These are phyloP conservation scores for Wickerhamiella australiensis DNA, from an alignment of 805 yeast genomes.

Conservation along the genomic window DNA sequence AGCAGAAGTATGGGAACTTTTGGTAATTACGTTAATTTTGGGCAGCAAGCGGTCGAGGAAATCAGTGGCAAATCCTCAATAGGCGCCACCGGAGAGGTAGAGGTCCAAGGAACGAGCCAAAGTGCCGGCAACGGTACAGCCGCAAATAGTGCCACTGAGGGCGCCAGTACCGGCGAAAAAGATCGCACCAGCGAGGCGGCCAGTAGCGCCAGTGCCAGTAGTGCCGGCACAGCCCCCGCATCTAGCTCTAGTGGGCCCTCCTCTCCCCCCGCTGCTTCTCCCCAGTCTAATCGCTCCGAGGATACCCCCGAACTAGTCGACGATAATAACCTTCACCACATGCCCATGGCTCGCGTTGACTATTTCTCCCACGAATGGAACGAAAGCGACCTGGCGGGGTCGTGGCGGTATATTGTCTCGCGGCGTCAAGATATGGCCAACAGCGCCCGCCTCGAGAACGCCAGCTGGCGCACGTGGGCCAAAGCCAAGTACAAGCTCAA, in stretches of 20 bases:
- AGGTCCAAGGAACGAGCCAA: not conserved
- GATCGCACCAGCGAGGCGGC: not conserved
- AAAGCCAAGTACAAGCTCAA: slow-evolving; percentile 51
- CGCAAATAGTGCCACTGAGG: too few relatives aligned
- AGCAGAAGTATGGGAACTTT: slow-evolving; percentile 16
- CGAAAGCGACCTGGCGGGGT: slow-evolving; percentile 79
- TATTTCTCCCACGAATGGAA: slow-evolving; percentile 94
- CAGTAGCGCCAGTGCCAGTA: not conserved
- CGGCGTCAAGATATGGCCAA: slow-evolving; percentile 76
- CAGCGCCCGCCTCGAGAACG: slow-evolving; percentile 68
- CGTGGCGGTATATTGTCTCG: slow-evolving; percentile 87
- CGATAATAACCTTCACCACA: slow-evolving; percentile 38
- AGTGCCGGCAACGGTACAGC: too few relatives aligned
- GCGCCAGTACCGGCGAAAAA: too few relatives aligned
- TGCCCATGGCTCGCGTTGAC: slow-evolving; percentile 86
- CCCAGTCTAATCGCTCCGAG: not conserved
- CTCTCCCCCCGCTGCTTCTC: not conserved
- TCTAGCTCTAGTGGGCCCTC: not conserved
- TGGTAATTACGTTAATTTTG: slow-evolving; percentile 10
- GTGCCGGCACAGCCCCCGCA: not conserved
- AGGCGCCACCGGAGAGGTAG: slow-evolving; percentile 2
- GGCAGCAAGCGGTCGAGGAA: slow-evolving; percentile 15
- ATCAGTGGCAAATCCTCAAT: slow-evolving; percentile 11
- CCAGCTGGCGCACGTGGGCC: slow-evolving; percentile 94
- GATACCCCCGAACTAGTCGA: slow-evolving; percentile 13